Conservation (phyloP, 495 filamentous ascomycete species). For the Hypoxylon subgilvum region DNA sequence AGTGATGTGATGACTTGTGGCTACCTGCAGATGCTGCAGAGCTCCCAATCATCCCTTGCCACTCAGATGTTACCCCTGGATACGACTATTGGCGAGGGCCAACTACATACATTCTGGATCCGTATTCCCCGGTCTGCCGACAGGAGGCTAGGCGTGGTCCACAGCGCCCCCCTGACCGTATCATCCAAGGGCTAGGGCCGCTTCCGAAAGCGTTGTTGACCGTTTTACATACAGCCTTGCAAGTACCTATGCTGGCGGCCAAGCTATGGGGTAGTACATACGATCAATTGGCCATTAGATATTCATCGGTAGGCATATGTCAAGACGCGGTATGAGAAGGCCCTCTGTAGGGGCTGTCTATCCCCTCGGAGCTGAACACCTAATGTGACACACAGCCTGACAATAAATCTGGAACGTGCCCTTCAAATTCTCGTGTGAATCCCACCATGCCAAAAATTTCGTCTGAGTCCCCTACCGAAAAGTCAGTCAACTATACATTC, state of each 20-base stretch:
- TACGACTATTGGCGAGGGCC: too few relatives aligned
- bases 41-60: too few relatives aligned
- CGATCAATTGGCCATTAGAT: neutral
- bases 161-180: neutral
- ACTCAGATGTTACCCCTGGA: too few relatives aligned
- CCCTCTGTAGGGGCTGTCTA: neutral
- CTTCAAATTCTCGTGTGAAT: neutral
- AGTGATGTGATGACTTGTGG: too few relatives aligned
- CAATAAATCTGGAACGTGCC: neutral
- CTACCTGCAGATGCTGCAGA: too few relatives aligned
- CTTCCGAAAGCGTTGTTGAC: neutral
- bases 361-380: neutral
- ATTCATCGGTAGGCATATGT: neutral
- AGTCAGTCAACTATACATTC: too few relatives aligned
- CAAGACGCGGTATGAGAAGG: neutral
- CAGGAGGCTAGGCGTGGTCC: neutral
- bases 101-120: neutral
- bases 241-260: neutral
- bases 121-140: neutral
- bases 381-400: neutral
- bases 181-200: slow-evolving; percentile 1
- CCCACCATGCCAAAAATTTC: neutral
- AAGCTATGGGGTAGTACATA: neutral
- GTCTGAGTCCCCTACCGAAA: too few relatives aligned
- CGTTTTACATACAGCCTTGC: neutral